Base-by-base conservation (phyloP, 1,284 basidiomycete species). In the Ceratobasidium papillatum region DNA sequence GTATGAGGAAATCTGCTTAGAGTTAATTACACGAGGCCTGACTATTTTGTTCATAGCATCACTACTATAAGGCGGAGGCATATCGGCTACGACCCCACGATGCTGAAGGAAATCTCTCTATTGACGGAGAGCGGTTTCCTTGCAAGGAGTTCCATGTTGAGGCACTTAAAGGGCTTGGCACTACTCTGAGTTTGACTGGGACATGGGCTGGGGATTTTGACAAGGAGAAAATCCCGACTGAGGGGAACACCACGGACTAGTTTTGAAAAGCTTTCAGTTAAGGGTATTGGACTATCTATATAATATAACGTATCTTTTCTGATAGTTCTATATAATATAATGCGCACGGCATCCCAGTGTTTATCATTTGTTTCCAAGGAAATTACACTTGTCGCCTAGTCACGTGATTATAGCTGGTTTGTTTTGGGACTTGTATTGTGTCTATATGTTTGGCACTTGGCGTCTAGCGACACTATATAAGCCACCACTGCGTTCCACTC, bases 71-170 rank as follows among this genome's bases (percentile, higher is more conserved):
- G 82, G 92, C 89, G 41, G 82, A 88, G 58, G 92, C 93, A 1
- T 94, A 93, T 80, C 88, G 90, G 32, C 85, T 93, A 34, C 91
- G 90, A 78, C 92, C 93, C 12, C 83, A 90, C 41, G 80, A 47
- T 9, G 25, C 83, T 2, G 73, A 82, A 5, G 81, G 83, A 25
- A 83, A 84, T 77, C 81, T 94, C 68, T 84, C 89, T 8, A 85
- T 95, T 74, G 96, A 99, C 80, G 96, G 96, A 19, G 96, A 99
- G 83, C 82, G 84, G 17, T 92, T 90, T 79, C 91, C 92, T 0
- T 94, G 94, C 79, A 87, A 91, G 78, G 87, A 91, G 74, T 96
- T 92, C 81, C 90, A 95, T 78, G 91, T 98, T 4, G 94, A 98
- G 81, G 90, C 94, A 4, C 89, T 94, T 78, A 86, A 86, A 30